Base-by-base conservation (phyloP, 164 flowering plant genomes). In the Stephania cephalantha region DNA sequence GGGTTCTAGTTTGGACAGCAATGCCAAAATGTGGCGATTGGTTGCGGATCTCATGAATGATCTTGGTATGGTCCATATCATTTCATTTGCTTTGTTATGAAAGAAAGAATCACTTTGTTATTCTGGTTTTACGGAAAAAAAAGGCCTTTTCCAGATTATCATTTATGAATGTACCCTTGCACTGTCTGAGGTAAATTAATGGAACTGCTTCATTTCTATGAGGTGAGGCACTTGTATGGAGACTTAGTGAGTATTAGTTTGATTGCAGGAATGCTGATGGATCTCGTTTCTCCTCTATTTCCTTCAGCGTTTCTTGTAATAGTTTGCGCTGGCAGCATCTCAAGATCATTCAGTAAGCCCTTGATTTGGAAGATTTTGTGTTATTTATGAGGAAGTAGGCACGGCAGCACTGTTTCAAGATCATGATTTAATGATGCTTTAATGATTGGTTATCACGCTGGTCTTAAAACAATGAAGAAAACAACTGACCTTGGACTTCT, bases 21-120 rank as follows among this genome's bases (percentile, higher is more conserved):
- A 94, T 88, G 99, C 99, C 74, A 96, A 94, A 86, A 94, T 88
- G 97, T 96, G 99, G 99, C 98, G 99, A 74, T 84, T 96, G 83
- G 97, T 90, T 80, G 98, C 98, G 44, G 99, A 96, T 83, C 87
- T 96, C 69, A 94, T 96, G 99, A 96, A 96, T 86, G 97, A 95
- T 84, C 90, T 96, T 77, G 99, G 99, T 96, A 91, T 71, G 68
- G 11, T 22, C 17, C 74, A 65, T 13, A 73, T 55, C 25, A 7
- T 3, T 44, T 46, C 46, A 4, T 46, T 50, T 9, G 55, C 15
- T 50, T 50, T 9, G 4, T 55, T 1, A 55, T 11, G 63, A 48
- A 48, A 48, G 42, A 48, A 48, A 48, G 1, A 35, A 35, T 35
- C 42, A 35, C 42, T 35, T 35, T 35, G 42, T 35, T 35, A 35